Base-by-base conservation (phyloP, 805 yeast species). In the Saturnispora serradocipensis region DNA sequence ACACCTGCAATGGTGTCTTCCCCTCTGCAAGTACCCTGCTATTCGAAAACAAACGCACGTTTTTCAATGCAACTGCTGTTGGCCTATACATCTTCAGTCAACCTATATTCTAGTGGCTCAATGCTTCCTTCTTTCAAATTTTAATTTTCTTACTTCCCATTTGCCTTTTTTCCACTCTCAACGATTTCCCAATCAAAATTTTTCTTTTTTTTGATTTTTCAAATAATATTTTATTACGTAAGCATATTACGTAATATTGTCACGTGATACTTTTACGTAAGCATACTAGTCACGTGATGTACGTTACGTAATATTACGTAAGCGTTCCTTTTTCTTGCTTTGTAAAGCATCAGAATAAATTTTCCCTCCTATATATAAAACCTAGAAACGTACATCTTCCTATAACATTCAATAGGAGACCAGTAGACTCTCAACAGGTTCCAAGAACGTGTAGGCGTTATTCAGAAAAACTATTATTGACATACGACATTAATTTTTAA, bases 1-100 rank as follows among this genome's bases (percentile, higher is more conserved):
- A 93, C 51, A 93, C 96, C 67, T 88, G 89, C 65, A 89, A 71
- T 16, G 99, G 98, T 15, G 95, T 81, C 59, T 82, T 81, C 11
- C 62, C 61, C 8, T 42, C 55, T 40, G 38, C 48, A 18, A 47
- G 40, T 3, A 46, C 49, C 1, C 54, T 32, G 9, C 43, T 39
- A 20, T 48, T 15, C 15, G 47, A 34, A 16, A 53, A 45, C 16
- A 47, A 36, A 40, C 52, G 51, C 43, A 24, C 43, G n/a, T 32
- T 45, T 18, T 24, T 45, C 15, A 32, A 32, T n/a, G 40, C 48
- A 34, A n/a, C 39, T 16, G 40, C 3, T 4, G 40, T 22, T n/a
- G 28, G 30, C 15, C 40, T 24, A 45, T 34, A 35, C 48, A 45
- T 32, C 10, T 10, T 25, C 16, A 11, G 22, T n/a, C 6, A 30